phyloP scores from a whole-genome alignment of 2,329 filamentous ascomycete genomes.

The Cordyceps militaris region DNA sequence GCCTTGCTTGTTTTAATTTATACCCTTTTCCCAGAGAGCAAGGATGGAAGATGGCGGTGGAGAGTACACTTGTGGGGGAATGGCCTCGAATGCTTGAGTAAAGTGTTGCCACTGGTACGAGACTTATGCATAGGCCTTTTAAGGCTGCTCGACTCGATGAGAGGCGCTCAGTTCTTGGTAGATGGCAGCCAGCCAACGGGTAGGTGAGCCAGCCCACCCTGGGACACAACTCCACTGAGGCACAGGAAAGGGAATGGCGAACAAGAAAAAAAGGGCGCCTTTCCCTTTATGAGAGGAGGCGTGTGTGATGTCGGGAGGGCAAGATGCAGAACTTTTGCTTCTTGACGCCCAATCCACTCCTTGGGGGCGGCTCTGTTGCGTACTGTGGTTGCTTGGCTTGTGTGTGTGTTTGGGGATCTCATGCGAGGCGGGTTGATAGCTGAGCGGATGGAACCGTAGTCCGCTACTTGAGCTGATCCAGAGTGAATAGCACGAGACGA shows the following conservation, averaged over 20 bases:
- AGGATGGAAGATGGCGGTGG: slow-evolving; percentile 10
- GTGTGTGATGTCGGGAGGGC: slow-evolving; percentile 4
- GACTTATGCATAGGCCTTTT: slow-evolving; percentile 6
- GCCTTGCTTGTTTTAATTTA: slow-evolving; percentile 8
- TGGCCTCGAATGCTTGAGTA: slow-evolving; percentile 7
- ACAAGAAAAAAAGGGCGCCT: slow-evolving; percentile 5
- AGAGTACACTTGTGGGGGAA: slow-evolving; percentile 12
- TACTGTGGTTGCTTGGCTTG: neutral
- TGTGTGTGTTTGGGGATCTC: neutral
- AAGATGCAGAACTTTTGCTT: slow-evolving; percentile 11
- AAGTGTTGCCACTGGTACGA: slow-evolving; percentile 8
- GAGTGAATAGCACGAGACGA: neutral
- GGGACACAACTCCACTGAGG: slow-evolving; percentile 12
- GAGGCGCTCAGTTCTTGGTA: slow-evolving; percentile 12
- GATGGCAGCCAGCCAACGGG: slow-evolving; percentile 11
- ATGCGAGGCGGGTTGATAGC: slow-evolving; percentile 4
- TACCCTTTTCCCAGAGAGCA: neutral
- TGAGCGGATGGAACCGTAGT: slow-evolving; percentile 8
- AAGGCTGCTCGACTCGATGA: slow-evolving; percentile 12
- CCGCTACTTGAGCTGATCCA: neutral
- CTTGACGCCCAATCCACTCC: slow-evolving; percentile 6
- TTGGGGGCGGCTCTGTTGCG: neutral
- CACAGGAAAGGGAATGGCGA: slow-evolving; percentile 7
- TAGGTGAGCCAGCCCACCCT: slow-evolving; percentile 10
- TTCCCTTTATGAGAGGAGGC: slow-evolving; percentile 9